phyloP scores from a whole-genome alignment of 129 eudicot species.

The Dittrichia graveolens region DNA sequence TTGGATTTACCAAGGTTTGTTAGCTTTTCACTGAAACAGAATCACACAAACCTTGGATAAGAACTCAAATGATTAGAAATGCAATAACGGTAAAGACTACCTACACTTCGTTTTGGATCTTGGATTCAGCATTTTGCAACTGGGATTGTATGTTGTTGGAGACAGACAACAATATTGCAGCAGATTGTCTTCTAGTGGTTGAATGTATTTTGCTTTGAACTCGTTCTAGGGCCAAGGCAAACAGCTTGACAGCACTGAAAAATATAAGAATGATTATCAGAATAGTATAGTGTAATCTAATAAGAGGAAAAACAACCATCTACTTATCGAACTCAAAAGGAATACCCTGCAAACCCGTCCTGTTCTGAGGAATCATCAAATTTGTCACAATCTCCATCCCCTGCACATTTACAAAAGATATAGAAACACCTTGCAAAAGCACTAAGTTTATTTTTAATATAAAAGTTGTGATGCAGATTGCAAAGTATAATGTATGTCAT shows the following conservation, averaged over 20 bases:
- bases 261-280: conserved; percentile 22
- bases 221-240: conserved; percentile 68
- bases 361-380: conserved; percentile 39
- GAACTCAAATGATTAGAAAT: conserved; percentile 13
- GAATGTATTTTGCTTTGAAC: conserved; percentile 71
- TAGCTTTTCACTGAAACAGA: conserved; percentile 82
- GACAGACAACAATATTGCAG: conserved; percentile 71
- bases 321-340: conserved; percentile 18
- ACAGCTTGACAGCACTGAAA: conserved; percentile 69
- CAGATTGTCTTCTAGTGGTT: conserved; percentile 56
- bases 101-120: conserved; percentile 77
- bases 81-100: conserved; percentile 30
- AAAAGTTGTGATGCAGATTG: conserved; percentile 2
- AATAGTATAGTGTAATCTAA: background rate
- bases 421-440: conserved; percentile 3
- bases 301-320: background rate
- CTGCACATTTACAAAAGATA: conserved; percentile 43
- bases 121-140: conserved; percentile 74
- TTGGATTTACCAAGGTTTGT: conserved; percentile 54
- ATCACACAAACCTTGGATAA: conserved; percentile 29
- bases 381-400: conserved; percentile 41
- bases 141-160: conserved; percentile 58
- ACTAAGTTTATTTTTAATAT: background rate
- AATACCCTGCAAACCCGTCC: conserved; percentile 71
- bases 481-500: conserved; percentile 12